Conservation (phyloP, 768 basidiomycete genomes). For the Psilocybe cubensis region DNA sequence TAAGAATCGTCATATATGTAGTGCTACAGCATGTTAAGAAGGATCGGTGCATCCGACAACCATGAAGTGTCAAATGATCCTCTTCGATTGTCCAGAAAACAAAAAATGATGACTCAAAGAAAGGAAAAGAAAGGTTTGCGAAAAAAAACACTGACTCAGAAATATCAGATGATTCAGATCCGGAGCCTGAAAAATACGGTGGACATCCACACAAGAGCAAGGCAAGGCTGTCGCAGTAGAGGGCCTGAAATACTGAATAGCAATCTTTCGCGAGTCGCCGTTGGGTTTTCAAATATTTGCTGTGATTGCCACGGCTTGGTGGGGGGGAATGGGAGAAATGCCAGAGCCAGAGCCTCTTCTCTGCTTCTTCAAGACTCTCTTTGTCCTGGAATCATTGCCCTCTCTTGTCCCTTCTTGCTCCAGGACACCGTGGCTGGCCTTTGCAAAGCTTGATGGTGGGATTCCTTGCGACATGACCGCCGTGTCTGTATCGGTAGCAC, state of each 20-base stretch:
- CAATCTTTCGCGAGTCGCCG: too few relatives aligned
- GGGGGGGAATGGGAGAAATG: not conserved
- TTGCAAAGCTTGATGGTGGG: not conserved
- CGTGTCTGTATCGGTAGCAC: not conserved
- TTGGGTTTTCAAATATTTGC: too few relatives aligned
- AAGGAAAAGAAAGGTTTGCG: not conserved
- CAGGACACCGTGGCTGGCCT: not conserved
- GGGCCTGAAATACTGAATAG: too few relatives aligned
- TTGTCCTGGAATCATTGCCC: slow-evolving; percentile 8
- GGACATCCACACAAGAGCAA: too few relatives aligned
- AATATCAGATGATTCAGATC: too few relatives aligned
- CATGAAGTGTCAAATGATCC: not conserved
- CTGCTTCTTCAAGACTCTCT: slow-evolving; percentile 25
- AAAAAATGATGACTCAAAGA: not conserved
- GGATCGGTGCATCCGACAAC: not conserved
- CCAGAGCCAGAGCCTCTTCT: slow-evolving; percentile 12
- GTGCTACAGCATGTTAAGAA: not conserved
- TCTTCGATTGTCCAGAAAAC: not conserved
- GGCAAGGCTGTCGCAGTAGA: too few relatives aligned
- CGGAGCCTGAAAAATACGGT: too few relatives aligned
- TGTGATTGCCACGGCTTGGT: not conserved
- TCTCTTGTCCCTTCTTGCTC: not conserved
- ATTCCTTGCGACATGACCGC: not conserved
- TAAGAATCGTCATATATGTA: not conserved
- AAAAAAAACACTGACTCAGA: too few relatives aligned